Base-by-base conservation (phyloP, 495 filamentous ascomycete species). In the Trichoderma orchidacearum region DNA sequence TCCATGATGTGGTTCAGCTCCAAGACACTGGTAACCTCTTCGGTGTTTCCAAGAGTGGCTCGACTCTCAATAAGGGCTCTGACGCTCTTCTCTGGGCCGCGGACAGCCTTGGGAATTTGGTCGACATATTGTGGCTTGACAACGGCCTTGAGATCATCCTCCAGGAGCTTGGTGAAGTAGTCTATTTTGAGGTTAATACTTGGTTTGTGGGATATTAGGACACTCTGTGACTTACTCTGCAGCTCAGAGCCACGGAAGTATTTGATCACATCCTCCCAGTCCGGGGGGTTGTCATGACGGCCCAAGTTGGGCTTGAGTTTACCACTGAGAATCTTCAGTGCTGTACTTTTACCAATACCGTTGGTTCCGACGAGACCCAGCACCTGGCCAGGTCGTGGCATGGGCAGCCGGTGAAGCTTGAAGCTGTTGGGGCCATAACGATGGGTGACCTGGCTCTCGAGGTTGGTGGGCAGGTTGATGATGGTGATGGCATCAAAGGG, bases 91-190 rank as follows among this genome's bases (percentile, higher is more conserved):
- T 91, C 79, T 15, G 83, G 66, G 7, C 84, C 82, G 63, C 85
- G 87, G 64, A 98, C 87, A 12, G 94, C 93, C 66, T 86, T 87
- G 17, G 93, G 93, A 59, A 98, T 86, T 70, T 95, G 94, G 61
- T 98, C 94, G 56, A 98, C 93, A 76, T 98, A 98, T 75, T 98
- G 94, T 61, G 93, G 93, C 79, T 98, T 98, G 56, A 95, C 89
- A 38, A 97, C 89, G 52, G 94, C 90, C 77, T 96, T 96, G 54
- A 98, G 74, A 61, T 97, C 80, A 65, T 98, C 93, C 67, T 98
- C 93, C 36, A 98, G 77, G 9, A 98, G 80, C 73, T 97, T 98
- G 57, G 93, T 98, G 69, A 97, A 96, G 73, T 97, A 97, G 74
- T 98, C 89, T 94, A 62, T 9, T 9, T 27, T 21, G 31, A 15